phyloP scores from a whole-genome alignment of 1,284 basidiomycete species.

The Golubevia pallescens region DNA sequence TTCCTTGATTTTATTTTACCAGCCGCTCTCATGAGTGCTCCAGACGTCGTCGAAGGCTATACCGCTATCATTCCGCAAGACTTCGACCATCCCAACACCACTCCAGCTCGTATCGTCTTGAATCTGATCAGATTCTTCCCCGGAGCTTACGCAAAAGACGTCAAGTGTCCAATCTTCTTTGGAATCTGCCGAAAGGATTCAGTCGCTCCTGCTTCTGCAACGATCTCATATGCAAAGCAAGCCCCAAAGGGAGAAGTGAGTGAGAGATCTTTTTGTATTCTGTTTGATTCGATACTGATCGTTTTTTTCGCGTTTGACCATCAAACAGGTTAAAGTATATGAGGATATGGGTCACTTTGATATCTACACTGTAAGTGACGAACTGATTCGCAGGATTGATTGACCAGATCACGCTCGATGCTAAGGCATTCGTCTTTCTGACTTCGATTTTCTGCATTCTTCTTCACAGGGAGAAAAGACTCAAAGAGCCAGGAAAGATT shows the following conservation, averaged over 20 bases:
- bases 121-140: slow-evolving; percentile 32
- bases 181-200: slow-evolving; percentile 46
- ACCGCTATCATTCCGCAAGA: slow-evolving; percentile 17
- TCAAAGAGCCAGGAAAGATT: slow-evolving; percentile 28
- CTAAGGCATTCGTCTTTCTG: no score
- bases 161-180: slow-evolving; percentile 44
- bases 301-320: no score
- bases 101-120: slow-evolving; percentile 29
- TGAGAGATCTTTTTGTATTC: no score
- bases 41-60: slow-evolving; percentile 19
- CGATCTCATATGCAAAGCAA: slow-evolving; percentile 29
- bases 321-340: slow-evolving; percentile 21
- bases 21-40: slow-evolving; percentile 42
- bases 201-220: slow-evolving; percentile 32
- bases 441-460: no score
- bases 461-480: slow-evolving; percentile 34
- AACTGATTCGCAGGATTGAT: no score
- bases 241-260: slow-evolving; percentile 23
- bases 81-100: not conserved
- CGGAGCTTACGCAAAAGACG: slow-evolving; percentile 27
- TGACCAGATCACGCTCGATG: no score
- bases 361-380: no score
- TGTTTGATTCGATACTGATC: no score
- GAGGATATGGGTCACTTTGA: slow-evolving; percentile 43
- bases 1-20: not conserved